Base-by-base conservation (phyloP, 2,329 filamentous ascomycete species). In the Emergomyces pasteurianus region DNA sequence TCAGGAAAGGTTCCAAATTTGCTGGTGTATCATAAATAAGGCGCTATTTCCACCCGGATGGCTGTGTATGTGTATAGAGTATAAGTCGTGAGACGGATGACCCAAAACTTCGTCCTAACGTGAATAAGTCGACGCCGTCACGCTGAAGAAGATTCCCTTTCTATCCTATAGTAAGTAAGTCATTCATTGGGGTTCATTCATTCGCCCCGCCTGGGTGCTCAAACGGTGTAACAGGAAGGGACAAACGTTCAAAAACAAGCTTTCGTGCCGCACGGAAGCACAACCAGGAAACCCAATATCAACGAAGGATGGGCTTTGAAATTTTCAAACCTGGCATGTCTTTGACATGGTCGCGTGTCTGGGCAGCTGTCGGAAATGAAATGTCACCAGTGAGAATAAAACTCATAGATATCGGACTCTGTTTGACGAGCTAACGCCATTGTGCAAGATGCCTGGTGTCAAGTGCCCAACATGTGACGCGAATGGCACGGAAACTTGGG, bases 371-470 rank as follows among this genome's bases (percentile, higher is more conserved):
- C 12, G 26, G 18, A 18, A 57, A 63, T 23, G 42, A 59, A n/a
- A 65, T 65, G 63, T 64, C 62, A 55, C 65, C 65, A 18, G 65
- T 66, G 62, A 58, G 62, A 12, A 9, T 10, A 31, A 34, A 34
- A 21, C 14, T n/a, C 21, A 31, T 9, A 5, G 12, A 31, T 46
- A 43, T 1, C 34, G 2, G 14, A 21, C n/a, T 28, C 28, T 21
- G 31, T 46, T 28, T 34, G 7, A 12, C 16, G 18, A 34, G 55
- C 55, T 57, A 40, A 50, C 42, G 56, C 58, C 53, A 61, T 52
- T 43, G 28, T 54, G 36, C 52, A 62, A 78, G 75, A 77, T 78
- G 76, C 74, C 75, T n/a, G 76, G 76, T 62, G 71, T 76, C 23
- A 70, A 71, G 36, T 78, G 76, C 61, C 75, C 75, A 36, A 73